These are phyloP conservation scores for Asterophora parasitica DNA, from an alignment of 768 basidiomycete species.

Conservation along the genomic window DNA sequence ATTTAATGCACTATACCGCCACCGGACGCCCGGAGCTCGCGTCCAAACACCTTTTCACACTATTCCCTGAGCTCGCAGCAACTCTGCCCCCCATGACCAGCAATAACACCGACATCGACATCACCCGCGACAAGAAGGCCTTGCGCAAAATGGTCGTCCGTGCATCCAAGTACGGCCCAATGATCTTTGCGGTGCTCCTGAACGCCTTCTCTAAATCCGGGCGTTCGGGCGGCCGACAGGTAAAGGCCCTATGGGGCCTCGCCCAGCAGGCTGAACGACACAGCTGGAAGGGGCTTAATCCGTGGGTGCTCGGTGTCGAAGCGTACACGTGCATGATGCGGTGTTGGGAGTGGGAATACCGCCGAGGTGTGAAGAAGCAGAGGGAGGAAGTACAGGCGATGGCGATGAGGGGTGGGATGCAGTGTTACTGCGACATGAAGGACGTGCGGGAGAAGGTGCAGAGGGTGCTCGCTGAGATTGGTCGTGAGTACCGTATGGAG, in stretches of 20 bases:
- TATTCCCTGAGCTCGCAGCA: constrained; percentile 57
- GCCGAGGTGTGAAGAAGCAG: constrained; percentile 14
- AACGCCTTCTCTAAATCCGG: constrained; percentile 57
- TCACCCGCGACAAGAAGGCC: constrained; percentile 18
- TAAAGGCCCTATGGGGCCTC: constrained; percentile 61
- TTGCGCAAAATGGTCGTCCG: constrained; percentile 30
- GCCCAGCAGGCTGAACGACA: constrained; percentile 53
- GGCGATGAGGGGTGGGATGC: constrained; percentile 10
- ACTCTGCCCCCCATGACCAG: constrained; percentile 11
- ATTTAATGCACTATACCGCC: constrained; percentile 47
- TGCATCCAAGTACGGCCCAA: constrained; percentile 51
- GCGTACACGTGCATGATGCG: constrained; percentile 74
- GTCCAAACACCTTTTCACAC: constrained; percentile 40
- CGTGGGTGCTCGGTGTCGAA: constrained; percentile 63
- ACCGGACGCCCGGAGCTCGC: constrained; percentile 44
- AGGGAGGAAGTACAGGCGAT: neutral
- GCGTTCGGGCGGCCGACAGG: constrained; percentile 43
- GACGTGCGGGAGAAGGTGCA: constrained; percentile 2
- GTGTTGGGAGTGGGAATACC: constrained; percentile 45
- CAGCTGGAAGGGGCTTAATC: constrained; percentile 42
- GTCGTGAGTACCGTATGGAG: constrained; percentile 7
- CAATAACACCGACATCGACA: constrained; percentile 20
- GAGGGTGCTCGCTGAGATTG: neutral
- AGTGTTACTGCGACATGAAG: constrained; percentile 5
- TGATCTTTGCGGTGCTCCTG: constrained; percentile 54